These are phyloP conservation scores for Trametes cingulata DNA, from an alignment of 768 basidiomycete species.

Conservation along the genomic window DNA sequence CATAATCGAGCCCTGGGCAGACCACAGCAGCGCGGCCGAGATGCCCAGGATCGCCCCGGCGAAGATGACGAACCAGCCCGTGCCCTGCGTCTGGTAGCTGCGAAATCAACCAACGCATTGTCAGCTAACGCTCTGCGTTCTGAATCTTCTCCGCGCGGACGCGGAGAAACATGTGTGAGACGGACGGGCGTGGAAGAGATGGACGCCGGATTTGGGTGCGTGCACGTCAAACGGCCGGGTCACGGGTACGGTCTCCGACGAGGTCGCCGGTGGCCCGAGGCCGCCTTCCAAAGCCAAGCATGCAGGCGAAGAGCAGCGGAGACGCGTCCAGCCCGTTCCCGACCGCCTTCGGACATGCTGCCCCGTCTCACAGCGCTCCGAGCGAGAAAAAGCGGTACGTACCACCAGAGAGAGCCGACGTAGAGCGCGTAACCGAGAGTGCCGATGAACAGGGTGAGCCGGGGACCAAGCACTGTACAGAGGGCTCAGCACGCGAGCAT, in stretches of 20 bases:
- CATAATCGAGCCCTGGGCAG: conserved; percentile 54
- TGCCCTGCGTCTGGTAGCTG: conserved; percentile 41
- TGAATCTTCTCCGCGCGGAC: neutral
- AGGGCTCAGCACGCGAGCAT: neutral
- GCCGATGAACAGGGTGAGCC: conserved; percentile 50
- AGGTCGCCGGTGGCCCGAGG: conserved; percentile 16
- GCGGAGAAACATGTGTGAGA: too few species aligned
- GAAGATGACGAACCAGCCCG: conserved; percentile 47
- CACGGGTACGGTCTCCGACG: neutral
- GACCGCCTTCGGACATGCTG: too few species aligned
- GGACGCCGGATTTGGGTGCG: neutral
- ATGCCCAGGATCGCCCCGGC: conserved; percentile 53
- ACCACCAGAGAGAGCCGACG: conserved; percentile 49
- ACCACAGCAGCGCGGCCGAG: conserved; percentile 54
- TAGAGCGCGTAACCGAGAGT: conserved; percentile 54
- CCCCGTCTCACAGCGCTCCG: neutral
- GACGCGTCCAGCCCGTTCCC: neutral
- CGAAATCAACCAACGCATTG: too few species aligned
- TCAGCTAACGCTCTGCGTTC: neutral
- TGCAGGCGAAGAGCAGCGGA: neutral
- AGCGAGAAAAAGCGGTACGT: conserved; percentile 14
- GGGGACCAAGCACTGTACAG: conserved; percentile 46
- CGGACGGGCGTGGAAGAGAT: neutral
- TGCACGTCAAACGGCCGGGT: neutral
- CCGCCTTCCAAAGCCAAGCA: neutral